Base-by-base conservation (phyloP, 2,329 filamentous ascomycete genomes). In the Cryphonectria parasitica region DNA sequence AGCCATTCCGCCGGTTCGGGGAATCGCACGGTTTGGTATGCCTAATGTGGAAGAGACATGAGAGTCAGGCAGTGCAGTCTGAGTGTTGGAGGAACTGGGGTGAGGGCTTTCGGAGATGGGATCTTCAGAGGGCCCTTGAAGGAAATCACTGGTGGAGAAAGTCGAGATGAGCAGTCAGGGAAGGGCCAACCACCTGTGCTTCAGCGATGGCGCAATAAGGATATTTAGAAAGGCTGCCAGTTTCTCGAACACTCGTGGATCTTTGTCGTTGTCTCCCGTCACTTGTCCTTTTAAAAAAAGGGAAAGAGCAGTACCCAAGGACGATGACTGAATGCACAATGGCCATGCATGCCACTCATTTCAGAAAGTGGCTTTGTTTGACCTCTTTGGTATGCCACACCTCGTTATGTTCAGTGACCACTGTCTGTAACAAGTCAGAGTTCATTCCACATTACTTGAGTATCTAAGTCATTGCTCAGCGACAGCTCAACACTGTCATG, bases 171-270 rank as follows among this genome's bases (percentile, higher is more conserved):
- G 36, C 45, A 52, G 43, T 28, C 17, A 36, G 63, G 43, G 28
- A 36, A 65, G 25, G 41, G 63, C 28, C 36, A 45, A 66, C 31
- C 31, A 39, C 28, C 28, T 54, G 17, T 64, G 34, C 31, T 72
- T 69, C 63, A 71, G 70, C 70, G 70, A 71, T 49, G 68, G 70
- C 68, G 68, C 62, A 67, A 64, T 65, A 61, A 36, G 70, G 64
- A 64, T 66, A 31, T 56, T 43, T 31, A 28, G 31, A 41, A 22
- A 41, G 43, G 64, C 68, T 65, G 61, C 52, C 67, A 43, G 28
- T 49, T 52, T 62, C 60, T 72, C 61, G 61, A 61, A 62, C 65
- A 58, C 34, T 43, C 11, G 56, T 62, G 52, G 41, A 19, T 64
- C 31, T 66, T 34, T 15, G 70, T 39, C 63, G 63, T 66, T 41